phyloP scores from a whole-genome alignment of 495 filamentous ascomycete genomes.

The Diplogelasinospora grovesii region DNA sequence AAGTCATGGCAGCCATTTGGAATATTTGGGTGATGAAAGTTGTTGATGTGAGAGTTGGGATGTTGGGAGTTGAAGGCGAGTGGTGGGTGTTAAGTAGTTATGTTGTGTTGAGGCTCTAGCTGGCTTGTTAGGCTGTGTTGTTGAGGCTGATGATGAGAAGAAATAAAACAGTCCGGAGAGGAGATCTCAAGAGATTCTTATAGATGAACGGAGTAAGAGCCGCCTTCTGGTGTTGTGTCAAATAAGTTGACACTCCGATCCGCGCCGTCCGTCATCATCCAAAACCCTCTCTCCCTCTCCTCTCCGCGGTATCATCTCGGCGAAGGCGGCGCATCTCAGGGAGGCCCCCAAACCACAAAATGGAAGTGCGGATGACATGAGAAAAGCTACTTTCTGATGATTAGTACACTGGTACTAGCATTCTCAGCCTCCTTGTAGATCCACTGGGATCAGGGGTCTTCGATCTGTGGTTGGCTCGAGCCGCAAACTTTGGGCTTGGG shows the following conservation, averaged over 20 bases:
- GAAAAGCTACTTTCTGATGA: no score
- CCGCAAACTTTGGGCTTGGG: no score
- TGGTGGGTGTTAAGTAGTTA: slow-evolving; percentile 2
- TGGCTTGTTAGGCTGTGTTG: slow-evolving; percentile 7
- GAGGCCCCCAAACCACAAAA: not conserved
- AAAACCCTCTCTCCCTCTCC: no score
- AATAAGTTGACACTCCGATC: not conserved
- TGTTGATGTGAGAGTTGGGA: slow-evolving; percentile 5
- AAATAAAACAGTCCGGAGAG: slow-evolving; percentile 10
- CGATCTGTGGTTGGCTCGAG: no score
- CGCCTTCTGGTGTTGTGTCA: no score
- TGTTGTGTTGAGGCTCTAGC: slow-evolving; percentile 2
- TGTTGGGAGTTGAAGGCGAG: slow-evolving; percentile 5
- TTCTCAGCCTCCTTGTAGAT: not conserved
- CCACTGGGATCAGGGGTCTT: no score
- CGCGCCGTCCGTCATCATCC: not conserved
- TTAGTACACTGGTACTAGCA: not conserved
- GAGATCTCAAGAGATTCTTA: slow-evolving; percentile 25
- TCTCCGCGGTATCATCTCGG: not conserved
- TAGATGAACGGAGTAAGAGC: no score
- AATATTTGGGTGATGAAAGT: slow-evolving; percentile 7
- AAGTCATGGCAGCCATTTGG: slow-evolving; percentile 37
- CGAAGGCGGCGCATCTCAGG: not conserved
- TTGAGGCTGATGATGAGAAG: slow-evolving; percentile 28
- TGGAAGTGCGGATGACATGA: not conserved